Percentiles rank a stretch among this genome's conserved stretches.
Evolutionary conservation across 495 filamentous ascomycete genomes (phyloP).

Genomic region (Lasiosphaeria miniovina): DNA sequence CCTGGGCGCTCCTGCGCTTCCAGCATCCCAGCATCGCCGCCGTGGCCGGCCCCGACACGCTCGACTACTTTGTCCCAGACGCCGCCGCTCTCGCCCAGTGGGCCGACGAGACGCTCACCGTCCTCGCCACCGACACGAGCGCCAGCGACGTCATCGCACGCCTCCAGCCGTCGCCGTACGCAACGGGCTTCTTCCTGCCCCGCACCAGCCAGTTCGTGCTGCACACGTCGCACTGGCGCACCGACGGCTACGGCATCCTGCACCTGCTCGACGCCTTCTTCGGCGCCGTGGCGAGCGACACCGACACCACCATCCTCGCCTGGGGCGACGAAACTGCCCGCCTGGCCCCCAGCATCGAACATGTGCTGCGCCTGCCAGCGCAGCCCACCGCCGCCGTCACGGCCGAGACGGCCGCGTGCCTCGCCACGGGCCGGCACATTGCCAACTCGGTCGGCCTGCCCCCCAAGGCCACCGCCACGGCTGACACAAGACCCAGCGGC

Average conservation of each 20-base stretch:
- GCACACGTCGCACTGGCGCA: conserved; percentile 4
- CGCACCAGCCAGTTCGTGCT: not conserved
- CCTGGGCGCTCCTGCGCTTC: not conserved
- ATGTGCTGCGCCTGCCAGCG: not conserved
- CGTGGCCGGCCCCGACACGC: no score
- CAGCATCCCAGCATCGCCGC: conserved; percentile 1
- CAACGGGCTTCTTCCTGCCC: not conserved
- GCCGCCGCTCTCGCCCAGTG: not conserved
- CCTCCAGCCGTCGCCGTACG: not conserved
- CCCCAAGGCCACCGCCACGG: not conserved
- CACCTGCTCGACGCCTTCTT: conserved; percentile 1
- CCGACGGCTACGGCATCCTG: not conserved
- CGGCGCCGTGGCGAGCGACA: not conserved
- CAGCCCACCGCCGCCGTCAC: not conserved
- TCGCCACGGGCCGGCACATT: not conserved
- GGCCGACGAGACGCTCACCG: not conserved
- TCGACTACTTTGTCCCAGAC: not conserved
- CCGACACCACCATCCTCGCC: not conserved
- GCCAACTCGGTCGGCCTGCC: not conserved
- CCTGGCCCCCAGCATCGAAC: not conserved
- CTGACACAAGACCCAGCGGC: not conserved
- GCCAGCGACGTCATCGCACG: not conserved
- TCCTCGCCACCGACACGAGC: not conserved
- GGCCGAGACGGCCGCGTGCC: not conserved
- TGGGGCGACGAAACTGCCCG: not conserved